Percentiles rank a stretch among this genome's conserved stretches.
phyloP scores from a whole-genome alignment of 306 rosid species.

The Abrus pulchellus region DNA sequence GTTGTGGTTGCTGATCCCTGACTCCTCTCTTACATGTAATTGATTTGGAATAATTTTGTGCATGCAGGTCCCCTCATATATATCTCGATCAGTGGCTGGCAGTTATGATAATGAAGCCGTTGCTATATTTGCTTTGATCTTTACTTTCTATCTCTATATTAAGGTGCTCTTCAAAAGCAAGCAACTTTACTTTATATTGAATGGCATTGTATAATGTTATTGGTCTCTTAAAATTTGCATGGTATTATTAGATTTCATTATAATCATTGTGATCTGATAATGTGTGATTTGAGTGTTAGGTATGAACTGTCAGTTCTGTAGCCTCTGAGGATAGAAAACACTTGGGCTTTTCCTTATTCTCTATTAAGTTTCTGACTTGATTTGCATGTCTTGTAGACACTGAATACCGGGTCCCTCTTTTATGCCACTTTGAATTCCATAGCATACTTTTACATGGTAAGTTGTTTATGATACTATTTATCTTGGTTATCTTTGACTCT shows the following conservation, averaged over 20 bases:
- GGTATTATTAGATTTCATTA: constrained; percentile 2
- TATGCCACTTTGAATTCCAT: constrained; percentile 94
- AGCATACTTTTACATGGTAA: constrained; percentile 98
- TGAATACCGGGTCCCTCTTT: constrained; percentile 98
- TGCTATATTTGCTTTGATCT: constrained; percentile 96
- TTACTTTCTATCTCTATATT: constrained; percentile 96
- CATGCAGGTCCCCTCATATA: constrained; percentile 94
- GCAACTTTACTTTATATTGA: constrained; percentile 19
- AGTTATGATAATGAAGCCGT: constrained; percentile 99
- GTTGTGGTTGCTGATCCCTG: constrained; percentile 12
- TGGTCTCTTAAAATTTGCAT: constrained; percentile 27
- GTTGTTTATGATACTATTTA: constrained; percentile 38
- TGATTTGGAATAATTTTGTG: constrained; percentile 28
- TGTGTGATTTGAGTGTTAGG: constrained; percentile 33
- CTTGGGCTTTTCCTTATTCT: constrained; percentile 33
- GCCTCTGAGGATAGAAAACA: constrained; percentile 21
- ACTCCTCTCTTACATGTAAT: constrained; percentile 33
- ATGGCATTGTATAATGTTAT: constrained; percentile 8
- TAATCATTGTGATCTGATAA: background rate
- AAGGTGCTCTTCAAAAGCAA: constrained; percentile 65
- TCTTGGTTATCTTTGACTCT: constrained; percentile 38
- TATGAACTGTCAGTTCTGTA: constrained; percentile 25
- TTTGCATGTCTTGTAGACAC: constrained; percentile 66
- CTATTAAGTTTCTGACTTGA: constrained; percentile 52
- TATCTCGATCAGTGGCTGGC: constrained; percentile 99